These are phyloP conservation scores for Candida pini DNA, from an alignment of 805 yeast genomes.

Conservation along the genomic window DNA sequence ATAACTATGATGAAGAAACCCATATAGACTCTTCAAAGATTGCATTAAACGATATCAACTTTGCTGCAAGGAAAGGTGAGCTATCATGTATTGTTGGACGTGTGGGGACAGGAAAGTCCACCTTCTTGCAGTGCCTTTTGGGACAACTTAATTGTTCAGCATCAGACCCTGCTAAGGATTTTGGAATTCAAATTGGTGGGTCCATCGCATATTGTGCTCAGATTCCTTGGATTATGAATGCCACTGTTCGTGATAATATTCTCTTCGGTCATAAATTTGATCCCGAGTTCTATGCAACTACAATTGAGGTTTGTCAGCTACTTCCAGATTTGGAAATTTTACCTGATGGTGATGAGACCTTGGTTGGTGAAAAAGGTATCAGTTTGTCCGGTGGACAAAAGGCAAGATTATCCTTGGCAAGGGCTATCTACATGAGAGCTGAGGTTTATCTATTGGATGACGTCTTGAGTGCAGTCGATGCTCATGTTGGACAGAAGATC, in stretches of 20 bases:
- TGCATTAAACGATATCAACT: slow-evolving; percentile 45
- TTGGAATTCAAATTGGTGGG: slow-evolving; percentile 31
- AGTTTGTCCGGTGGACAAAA: slow-evolving; percentile 97
- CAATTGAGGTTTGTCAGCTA: slow-evolving; percentile 85
- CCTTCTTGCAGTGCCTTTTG: slow-evolving; percentile 46
- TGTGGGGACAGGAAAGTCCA: slow-evolving; percentile 66
- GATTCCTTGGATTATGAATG: slow-evolving; percentile 96
- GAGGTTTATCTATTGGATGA: slow-evolving; percentile 90
- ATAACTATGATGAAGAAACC: slow-evolving; percentile 37
- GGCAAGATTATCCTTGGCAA: slow-evolving; percentile 88
- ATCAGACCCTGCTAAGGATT: slow-evolving; percentile 20
- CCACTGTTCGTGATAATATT: slow-evolving; percentile 85
- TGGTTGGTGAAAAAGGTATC: slow-evolving; percentile 96
- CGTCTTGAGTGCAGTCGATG: slow-evolving; percentile 94
- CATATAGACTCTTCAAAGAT: slow-evolving; percentile 28
- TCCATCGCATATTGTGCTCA: slow-evolving; percentile 59
- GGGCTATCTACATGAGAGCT: slow-evolving; percentile 94
- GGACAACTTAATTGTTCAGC: slow-evolving; percentile 46
- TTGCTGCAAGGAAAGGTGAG: slow-evolving; percentile 46
- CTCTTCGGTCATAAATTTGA: slow-evolving; percentile 85
- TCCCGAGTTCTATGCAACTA: slow-evolving; percentile 70
- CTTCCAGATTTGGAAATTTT: slow-evolving; percentile 68
- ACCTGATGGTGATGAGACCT: slow-evolving; percentile 86
- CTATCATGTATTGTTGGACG: slow-evolving; percentile 59
- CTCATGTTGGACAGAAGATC: slow-evolving; percentile 87